Evolutionary conservation across 2,329 filamentous ascomycete genomes (phyloP), one percentile per base, ranked within the genome.

Genomic region (Aspergillus ustus): DNA sequence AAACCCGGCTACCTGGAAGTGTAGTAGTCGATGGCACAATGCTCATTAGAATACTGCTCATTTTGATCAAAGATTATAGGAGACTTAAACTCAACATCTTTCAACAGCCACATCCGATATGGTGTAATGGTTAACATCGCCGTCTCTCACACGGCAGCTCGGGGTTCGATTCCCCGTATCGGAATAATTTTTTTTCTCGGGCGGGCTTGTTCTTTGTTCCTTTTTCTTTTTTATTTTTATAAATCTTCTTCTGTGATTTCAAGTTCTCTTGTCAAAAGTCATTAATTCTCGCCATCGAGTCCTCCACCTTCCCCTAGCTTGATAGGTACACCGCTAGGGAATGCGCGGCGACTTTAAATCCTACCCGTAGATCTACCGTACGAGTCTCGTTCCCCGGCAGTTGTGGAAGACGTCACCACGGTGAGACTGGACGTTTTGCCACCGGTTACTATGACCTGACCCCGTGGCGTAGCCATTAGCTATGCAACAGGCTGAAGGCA

Each of bases 151-250:
- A 64, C 64, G 58, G 64, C 64, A 66, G 62, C 64, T 66, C 64
- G 64, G 64, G 64, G 65, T 66, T 67, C 65, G 63, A 67, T 67
- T 67, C 65, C 65, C 65, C 65, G 65, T 55, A 66, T 63, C 65
- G 63, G 65, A 67, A 60, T 28, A 7, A 11, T 9, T 22, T 34
- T 46, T 55, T 51, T 43, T n/a, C n/a, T n/a, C n/a, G n/a, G n/a
- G n/a, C n/a, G n/a, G n/a, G n/a, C n/a, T n/a, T n/a, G n/a, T n/a
- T n/a, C n/a, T n/a, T n/a, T n/a, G n/a, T n/a, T n/a, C n/a, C n/a
- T n/a, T n/a, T n/a, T n/a, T n/a, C n/a, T n/a, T n/a, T n/a, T n/a
- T n/a, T n/a, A n/a, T n/a, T n/a, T n/a, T n/a, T n/a, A n/a, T n/a
- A n/a, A n/a, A n/a, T n/a, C n/a, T n/a, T n/a, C n/a, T n/a, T n/a